Percentiles rank a stretch among this genome's conserved stretches.
Conservation (phyloP, 306 rosid species). For the Adenanthera pavonina region DNA sequence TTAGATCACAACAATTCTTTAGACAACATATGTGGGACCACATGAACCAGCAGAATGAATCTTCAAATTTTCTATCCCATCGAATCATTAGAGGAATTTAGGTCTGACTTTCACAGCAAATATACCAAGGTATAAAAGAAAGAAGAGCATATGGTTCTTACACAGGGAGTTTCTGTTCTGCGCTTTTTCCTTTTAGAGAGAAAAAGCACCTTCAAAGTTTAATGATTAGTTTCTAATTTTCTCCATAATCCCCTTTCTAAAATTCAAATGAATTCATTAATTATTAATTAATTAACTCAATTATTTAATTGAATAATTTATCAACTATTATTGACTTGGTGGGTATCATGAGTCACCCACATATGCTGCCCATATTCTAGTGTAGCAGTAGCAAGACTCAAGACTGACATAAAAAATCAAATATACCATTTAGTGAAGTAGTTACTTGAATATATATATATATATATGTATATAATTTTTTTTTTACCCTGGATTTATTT, state of each 20-base stretch:
- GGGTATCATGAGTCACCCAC: background rate
- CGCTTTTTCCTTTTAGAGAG: background rate
- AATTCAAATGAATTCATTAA: background rate
- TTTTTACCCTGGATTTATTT: conserved; percentile 35
- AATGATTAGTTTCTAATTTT: background rate
- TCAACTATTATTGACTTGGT: background rate
- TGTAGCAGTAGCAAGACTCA: background rate
- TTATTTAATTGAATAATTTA: background rate
- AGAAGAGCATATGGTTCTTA: background rate
- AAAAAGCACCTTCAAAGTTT: background rate
- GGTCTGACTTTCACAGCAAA: background rate
- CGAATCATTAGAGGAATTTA: background rate
- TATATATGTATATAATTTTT: background rate
- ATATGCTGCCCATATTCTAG: background rate
- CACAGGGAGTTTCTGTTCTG: too few relatives aligned
- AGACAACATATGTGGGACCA: too few relatives aligned
- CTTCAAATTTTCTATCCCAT: background rate
- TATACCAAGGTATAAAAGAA: background rate
- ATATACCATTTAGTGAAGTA: too few relatives aligned
- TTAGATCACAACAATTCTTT: too few relatives aligned
- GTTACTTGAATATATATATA: too few relatives aligned
- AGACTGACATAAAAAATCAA: too few relatives aligned
- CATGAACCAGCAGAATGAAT: background rate
- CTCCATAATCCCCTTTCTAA: background rate
- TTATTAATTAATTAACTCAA: background rate